Evolutionary conservation across 768 basidiomycete genomes (phyloP).

Genomic region (Tephrocybe sp.): DNA sequence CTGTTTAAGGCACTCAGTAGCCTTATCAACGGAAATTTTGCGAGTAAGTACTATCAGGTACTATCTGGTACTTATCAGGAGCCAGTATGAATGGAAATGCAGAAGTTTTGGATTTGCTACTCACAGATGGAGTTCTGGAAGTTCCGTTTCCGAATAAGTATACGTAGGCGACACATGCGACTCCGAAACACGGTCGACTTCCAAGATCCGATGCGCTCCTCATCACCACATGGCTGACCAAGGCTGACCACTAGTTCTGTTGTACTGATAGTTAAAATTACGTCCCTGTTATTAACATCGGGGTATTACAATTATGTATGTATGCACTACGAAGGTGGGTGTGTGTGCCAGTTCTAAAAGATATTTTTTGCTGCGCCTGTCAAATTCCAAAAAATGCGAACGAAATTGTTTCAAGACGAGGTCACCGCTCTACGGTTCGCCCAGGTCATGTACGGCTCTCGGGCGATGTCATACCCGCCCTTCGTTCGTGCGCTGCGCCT

Average conservation of each 20-base stretch:
- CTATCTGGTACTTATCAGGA: too few species aligned
- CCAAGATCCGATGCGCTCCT: too few species aligned
- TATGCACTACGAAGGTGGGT: background rate
- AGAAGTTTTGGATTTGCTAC: too few species aligned
- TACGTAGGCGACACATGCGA: too few species aligned
- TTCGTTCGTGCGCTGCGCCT: conserved; percentile 77
- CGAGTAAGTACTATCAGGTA: too few species aligned
- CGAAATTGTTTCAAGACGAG: conserved; percentile 28
- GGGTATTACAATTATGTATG: background rate
- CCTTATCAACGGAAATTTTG: background rate
- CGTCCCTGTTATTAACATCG: background rate
- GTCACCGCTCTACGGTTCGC: conserved; percentile 73
- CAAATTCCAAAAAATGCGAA: background rate
- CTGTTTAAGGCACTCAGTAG: background rate
- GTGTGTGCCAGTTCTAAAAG: background rate
- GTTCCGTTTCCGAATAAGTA: too few species aligned
- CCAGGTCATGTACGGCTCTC: conserved; percentile 90
- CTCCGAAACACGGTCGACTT: too few species aligned
- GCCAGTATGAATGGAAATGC: too few species aligned
- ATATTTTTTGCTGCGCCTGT: background rate
- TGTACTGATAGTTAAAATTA: too few species aligned
- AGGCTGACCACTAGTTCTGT: too few species aligned
- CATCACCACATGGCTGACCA: too few species aligned
- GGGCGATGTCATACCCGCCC: conserved; percentile 60
- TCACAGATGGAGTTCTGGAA: too few species aligned